phyloP scores from a whole-genome alignment of 306 rosid genomes.

The Vigna trinervia region DNA sequence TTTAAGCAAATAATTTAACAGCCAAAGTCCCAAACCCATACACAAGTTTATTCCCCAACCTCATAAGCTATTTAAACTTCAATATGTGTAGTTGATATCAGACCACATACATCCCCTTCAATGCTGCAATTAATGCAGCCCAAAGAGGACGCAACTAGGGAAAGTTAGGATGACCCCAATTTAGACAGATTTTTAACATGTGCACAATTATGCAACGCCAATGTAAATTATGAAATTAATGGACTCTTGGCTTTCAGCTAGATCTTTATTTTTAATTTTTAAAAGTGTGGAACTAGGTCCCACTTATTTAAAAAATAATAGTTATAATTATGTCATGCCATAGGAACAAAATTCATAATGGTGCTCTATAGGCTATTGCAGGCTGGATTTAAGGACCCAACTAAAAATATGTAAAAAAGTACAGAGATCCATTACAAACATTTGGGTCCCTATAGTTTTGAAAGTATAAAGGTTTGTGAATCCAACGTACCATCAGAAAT shows the following conservation, averaged over 20 bases:
- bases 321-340: too few relatives aligned
- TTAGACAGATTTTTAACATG: not conserved
- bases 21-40: not conserved
- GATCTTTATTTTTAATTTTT: too few relatives aligned
- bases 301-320: too few relatives aligned
- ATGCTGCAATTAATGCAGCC: not conserved
- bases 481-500: conserved; percentile 1
- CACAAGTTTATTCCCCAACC: not conserved
- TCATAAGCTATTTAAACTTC: not conserved
- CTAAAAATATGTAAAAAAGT: too few relatives aligned
- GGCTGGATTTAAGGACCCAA: too few relatives aligned
- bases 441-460: not conserved
- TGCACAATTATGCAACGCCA: not conserved
- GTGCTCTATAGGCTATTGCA: too few relatives aligned
- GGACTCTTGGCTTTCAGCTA: not conserved
- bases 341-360: too few relatives aligned
- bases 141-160: not conserved
- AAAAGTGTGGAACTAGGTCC: too few relatives aligned
- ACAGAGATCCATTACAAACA: not conserved
- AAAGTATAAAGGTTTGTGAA: not conserved
- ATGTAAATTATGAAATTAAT: not conserved
- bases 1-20: not conserved
- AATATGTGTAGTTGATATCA: not conserved
- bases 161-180: not conserved
- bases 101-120: not conserved